Percentiles rank a stretch among this genome's conserved stretches.
These are phyloP conservation scores for Ceraceosorus bombacis DNA, from an alignment of 1,284 basidiomycete genomes.

Conservation along the genomic window DNA sequence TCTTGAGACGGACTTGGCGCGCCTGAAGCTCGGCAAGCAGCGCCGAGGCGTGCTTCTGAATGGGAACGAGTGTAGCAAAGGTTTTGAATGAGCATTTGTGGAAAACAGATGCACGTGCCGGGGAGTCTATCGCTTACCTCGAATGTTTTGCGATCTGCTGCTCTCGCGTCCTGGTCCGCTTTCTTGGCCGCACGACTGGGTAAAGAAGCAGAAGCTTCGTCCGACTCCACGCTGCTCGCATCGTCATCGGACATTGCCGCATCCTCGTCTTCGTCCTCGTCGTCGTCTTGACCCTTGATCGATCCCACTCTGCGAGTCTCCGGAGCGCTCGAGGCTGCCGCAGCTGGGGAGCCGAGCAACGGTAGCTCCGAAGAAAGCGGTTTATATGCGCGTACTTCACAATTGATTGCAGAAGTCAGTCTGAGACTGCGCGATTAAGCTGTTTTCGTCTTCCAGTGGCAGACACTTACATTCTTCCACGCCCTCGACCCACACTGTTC, in stretches of 20 bases:
- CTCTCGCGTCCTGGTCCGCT: neutral
- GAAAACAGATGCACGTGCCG: neutral
- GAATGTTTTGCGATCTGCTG: neutral
- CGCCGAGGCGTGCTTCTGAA: constrained; percentile 28
- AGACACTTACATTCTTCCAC: constrained; percentile 21
- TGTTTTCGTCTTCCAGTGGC: neutral
- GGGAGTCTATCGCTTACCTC: neutral
- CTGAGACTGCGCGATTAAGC: neutral
- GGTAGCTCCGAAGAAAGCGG: too few relatives aligned
- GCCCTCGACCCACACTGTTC: constrained; percentile 43
- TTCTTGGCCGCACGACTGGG: constrained; percentile 2
- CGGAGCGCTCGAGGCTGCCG: neutral
- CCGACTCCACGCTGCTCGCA: neutral
- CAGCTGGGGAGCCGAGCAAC: too few relatives aligned
- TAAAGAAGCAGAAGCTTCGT: neutral
- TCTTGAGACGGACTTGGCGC: constrained; percentile 30
- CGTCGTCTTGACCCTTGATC: constrained; percentile 13
- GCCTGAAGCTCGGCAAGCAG: constrained; percentile 31
- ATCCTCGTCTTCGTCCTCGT: neutral
- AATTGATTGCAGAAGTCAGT: too few relatives aligned
- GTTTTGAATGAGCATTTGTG: too few relatives aligned
- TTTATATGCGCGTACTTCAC: too few relatives aligned
- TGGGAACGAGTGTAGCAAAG: too few relatives aligned
- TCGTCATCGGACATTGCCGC: constrained; percentile 3
- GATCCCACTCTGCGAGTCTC: neutral